These are phyloP conservation scores for Letharia lupina DNA, from an alignment of 495 filamentous ascomycete genomes.

Conservation along the genomic window DNA sequence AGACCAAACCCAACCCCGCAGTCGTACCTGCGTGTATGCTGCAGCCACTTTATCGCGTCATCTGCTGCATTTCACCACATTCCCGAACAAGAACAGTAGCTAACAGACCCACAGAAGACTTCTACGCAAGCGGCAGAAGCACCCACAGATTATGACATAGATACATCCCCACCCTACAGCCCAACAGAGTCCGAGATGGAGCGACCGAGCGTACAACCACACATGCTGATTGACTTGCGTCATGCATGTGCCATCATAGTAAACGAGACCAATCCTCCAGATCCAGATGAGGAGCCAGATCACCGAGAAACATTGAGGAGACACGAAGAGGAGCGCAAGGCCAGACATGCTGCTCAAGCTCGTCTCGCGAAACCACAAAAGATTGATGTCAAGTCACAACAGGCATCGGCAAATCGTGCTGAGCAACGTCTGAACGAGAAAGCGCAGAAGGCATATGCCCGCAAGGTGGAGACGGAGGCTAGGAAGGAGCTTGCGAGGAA, in stretches of 20 bases:
- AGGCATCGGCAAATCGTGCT: constrained; percentile 8
- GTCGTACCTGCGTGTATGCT: not conserved
- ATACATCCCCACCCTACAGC: constrained; percentile 27
- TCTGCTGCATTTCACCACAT: not conserved
- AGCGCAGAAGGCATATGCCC: constrained; percentile 2
- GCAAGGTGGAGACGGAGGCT: constrained; percentile 10
- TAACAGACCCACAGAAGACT: constrained; percentile 15
- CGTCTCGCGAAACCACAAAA: constrained; percentile 17
- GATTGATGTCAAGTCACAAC: constrained; percentile 14
- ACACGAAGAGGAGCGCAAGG: constrained; percentile 20
- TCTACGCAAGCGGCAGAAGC: constrained; percentile 14
- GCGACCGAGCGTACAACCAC: constrained; percentile 16
- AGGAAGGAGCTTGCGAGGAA: constrained; percentile 5
- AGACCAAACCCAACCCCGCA: not conserved
- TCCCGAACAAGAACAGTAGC: constrained; percentile 6
- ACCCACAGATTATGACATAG: constrained; percentile 20
- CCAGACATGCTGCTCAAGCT: constrained; percentile 12
- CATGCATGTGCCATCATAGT: constrained; percentile 25
- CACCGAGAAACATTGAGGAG: constrained; percentile 22
- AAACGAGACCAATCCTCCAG: constrained; percentile 24
- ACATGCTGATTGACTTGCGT: constrained; percentile 20
- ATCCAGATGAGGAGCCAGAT: constrained; percentile 25
- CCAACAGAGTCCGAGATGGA: constrained; percentile 26
- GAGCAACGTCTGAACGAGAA: constrained; percentile 13
- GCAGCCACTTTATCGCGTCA: not conserved